Percentiles rank a stretch among this genome's conserved stretches.
phyloP scores from a whole-genome alignment of 2,329 filamentous ascomycete species.

The Arthroderma uncinatum region DNA sequence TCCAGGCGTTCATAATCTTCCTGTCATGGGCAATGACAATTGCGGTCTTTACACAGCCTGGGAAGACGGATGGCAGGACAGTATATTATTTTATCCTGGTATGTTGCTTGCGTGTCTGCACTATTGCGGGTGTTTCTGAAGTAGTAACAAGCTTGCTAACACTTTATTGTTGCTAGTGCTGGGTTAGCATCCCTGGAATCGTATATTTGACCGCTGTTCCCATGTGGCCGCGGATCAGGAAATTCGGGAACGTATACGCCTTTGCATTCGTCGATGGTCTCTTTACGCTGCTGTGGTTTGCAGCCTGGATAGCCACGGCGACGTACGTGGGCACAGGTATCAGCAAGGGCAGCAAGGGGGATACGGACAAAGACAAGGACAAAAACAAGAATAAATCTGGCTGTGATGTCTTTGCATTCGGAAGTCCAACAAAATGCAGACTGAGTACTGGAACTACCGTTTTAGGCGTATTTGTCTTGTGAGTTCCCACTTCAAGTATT shows the following conservation, averaged over 20 bases:
- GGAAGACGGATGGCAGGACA: conserved; percentile 43
- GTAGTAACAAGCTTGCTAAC: not conserved
- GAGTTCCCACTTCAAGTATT: conserved; percentile 18
- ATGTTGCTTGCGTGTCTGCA: conserved; percentile 10
- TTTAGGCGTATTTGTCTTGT: conserved; percentile 49
- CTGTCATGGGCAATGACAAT: conserved; percentile 48
- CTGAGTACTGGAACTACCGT: conserved; percentile 46
- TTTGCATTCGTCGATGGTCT: conserved; percentile 46
- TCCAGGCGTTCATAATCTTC: conserved; percentile 47
- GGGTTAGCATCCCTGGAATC: conserved; percentile 46
- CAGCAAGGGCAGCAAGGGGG: conserved; percentile 35
- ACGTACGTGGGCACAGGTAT: conserved; percentile 47
- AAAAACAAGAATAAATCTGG: conserved; percentile 36
- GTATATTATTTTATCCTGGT: conserved; percentile 50
- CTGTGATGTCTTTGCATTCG: conserved; percentile 46
- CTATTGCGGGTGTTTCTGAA: not conserved
- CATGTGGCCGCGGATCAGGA: conserved; percentile 48
- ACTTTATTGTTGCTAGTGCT: conserved; percentile 40
- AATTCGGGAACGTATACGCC: conserved; percentile 50
- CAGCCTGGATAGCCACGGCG: conserved; percentile 46
- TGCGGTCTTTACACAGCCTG: conserved; percentile 46
- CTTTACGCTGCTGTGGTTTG: conserved; percentile 48
- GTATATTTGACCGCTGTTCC: conserved; percentile 51
- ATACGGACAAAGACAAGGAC: conserved; percentile 26
- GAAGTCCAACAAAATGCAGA: conserved; percentile 45